Evolutionary conservation across 2,329 filamentous ascomycete genomes (phyloP).

Genomic region (Neobulgaria alba): DNA sequence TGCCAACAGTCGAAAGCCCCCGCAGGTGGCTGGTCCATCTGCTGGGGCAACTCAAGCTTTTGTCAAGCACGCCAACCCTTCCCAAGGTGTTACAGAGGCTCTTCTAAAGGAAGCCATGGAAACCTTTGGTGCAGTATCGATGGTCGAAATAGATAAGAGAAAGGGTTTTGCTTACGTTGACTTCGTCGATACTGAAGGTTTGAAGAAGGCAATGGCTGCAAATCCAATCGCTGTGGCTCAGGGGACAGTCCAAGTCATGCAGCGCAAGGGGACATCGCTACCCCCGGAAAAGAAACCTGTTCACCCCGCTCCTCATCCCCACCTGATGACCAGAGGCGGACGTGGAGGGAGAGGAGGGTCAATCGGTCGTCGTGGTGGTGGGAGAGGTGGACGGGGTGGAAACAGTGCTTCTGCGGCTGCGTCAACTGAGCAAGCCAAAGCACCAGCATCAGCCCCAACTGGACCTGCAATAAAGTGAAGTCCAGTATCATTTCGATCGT

Average conservation of each 20-base stretch:
- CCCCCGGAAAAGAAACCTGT: conserved; percentile 65
- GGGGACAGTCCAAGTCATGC: conserved; percentile 78
- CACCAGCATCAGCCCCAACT: conserved; percentile 17
- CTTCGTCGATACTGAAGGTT: conserved; percentile 63
- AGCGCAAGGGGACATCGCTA: conserved; percentile 73
- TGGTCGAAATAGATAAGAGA: conserved; percentile 86
- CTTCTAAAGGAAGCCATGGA: conserved; percentile 68
- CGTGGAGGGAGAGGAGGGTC: conserved; percentile 10
- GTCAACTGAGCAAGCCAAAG: conserved; percentile 7
- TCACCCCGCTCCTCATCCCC: conserved; percentile 10
- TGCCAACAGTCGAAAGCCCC: conserved; percentile 22
- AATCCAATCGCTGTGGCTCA: conserved; percentile 78
- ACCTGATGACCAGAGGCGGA: conserved; percentile 14
- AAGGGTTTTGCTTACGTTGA: conserved; percentile 94
- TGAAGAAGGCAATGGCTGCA: conserved; percentile 72
- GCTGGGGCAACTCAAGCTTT: conserved; percentile 58
- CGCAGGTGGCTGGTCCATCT: conserved; percentile 25
- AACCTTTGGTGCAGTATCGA: conserved; percentile 63
- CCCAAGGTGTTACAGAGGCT: conserved; percentile 82
- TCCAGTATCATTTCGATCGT: no score
- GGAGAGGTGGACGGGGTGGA: conserved; percentile 17
- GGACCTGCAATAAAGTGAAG: conserved; percentile 23
- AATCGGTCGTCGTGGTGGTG: conserved; percentile 6
- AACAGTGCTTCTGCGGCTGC: conserved; percentile 7
- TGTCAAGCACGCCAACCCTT: conserved; percentile 76